Base-by-base conservation (phyloP, 2,329 filamentous ascomycete genomes). In the Huntiella omanensis region DNA sequence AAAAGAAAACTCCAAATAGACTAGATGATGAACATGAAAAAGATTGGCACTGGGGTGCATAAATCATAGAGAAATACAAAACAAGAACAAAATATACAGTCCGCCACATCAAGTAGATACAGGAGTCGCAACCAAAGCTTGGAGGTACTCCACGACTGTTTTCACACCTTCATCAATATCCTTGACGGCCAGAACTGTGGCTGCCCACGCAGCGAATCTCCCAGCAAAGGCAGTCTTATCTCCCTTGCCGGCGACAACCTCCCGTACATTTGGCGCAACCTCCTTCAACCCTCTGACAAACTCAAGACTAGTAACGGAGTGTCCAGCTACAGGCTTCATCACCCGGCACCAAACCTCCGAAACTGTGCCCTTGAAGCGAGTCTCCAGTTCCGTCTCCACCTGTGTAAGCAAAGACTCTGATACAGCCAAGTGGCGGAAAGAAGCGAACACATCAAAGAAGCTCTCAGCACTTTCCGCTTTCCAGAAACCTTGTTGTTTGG, bases 381-480 rank as follows among this genome's bases (percentile, higher is more conserved):
- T 62, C 37, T 68, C 64, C 64, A 94, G 71, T 36, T 65, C 65
- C 40, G 73, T 69, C 37, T 91, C 62, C 41, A 93, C 78, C 59
- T 92, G 83, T 52, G 80, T 70, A 35, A 87, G 63, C 36, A 95
- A 74, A 55, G 64, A 77, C 8, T 64, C 79, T 28, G 40, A 32
- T 10, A 43, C 34, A 1, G 77, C 70, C 28, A 86, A 65, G 36
- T 73, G 64, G 15, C 69, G 65, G 59, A 93, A 95, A 4, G 69
- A 65, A 2, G 75, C 67, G 52, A 93, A 81, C 63, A 92, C 72
- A 55, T 81, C 67, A 61, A 91, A 96, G 62, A 95, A 94, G 16
- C 71, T 64, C 55, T 80, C 77, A 3, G 77, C 84, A 5, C 85
- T 69, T 1, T 67, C 64, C 1, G 76, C 62, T 50, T 72, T 73